Evolutionary conservation across 2,329 filamentous ascomycete genomes (phyloP), one percentile per base, ranked within the genome.

Genomic region (Ascosphaera pollenicola): DNA sequence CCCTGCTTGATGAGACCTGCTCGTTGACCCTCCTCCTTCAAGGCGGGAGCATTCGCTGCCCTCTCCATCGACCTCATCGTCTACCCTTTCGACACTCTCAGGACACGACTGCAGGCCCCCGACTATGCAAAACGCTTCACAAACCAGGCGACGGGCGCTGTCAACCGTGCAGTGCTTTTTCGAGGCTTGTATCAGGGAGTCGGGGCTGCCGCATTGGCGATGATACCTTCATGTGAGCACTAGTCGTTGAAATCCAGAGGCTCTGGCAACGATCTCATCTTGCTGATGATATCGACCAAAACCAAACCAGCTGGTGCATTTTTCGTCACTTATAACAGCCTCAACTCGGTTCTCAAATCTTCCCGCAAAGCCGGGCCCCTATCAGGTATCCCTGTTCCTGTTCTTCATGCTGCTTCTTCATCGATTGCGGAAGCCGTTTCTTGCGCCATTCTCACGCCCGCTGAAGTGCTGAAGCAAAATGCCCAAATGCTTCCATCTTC

Each of bases 391-490:
- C 79, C 81, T 1, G 64, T 70, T 38, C 73, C 82, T 0, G 46
- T 83, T 8, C 68, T 84, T 40, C 78, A 93, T 53, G 69, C 78
- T 4, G 57, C 69, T 2, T 77, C 83, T 10, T 91, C 82, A 1
- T 76, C 74, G 2, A 59, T 73, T 13, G 85, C 78, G 1, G 85
- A 94, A 57, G 69, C 84, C 47, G 79, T 83, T 2, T 85, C 82
- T 3, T 93, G 85, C 52, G 66, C 83, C 16, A 80, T 93, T 43
- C 69, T 93, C 28, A 87, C 84, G 0, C 85, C 84, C 0, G 82
- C 83, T 11, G 84, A 93, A 54, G 81, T 92, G 6, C 71, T 93
- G 45, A 93, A 94, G 60, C 84, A 92, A 54, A 93, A 93, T 56
- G 83, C 85, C 0, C 84, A 93, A 56, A 84, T 93, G 69, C 64